Evolutionary conservation across 495 filamentous ascomycete species (phyloP).

Genomic region (Tetracladium setigerum): DNA sequence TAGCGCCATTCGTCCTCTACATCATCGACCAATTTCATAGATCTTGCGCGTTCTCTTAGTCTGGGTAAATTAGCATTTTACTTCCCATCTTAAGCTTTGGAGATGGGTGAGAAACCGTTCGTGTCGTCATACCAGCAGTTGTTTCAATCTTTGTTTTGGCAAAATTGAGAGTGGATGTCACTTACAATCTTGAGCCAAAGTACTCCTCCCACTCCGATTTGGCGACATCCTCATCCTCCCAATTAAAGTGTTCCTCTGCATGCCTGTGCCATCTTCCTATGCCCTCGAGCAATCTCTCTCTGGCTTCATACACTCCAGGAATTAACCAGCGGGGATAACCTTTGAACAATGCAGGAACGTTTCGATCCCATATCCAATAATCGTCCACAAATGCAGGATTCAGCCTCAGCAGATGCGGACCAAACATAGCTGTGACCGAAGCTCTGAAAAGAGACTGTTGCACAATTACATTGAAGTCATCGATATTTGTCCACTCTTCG

Average conservation of each 20-base stretch:
- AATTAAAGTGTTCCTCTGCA: slow-evolving; percentile 5
- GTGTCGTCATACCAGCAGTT: too few relatives aligned
- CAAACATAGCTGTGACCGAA: slow-evolving; percentile 19
- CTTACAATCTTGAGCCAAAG: slow-evolving; percentile 17
- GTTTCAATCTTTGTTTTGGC: too few relatives aligned
- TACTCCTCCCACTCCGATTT: slow-evolving; percentile 14
- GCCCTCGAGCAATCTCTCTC: slow-evolving; percentile 12
- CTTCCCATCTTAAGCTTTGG: too few relatives aligned
- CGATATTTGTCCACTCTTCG: slow-evolving; percentile 14
- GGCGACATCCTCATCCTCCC: background rate
- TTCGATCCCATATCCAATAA: slow-evolving; percentile 20
- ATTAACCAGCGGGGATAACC: slow-evolving; percentile 18
- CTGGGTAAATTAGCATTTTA: too few relatives aligned
- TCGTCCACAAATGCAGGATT: slow-evolving; percentile 14
- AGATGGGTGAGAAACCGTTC: too few relatives aligned
- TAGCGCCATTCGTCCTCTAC: slow-evolving; percentile 9
- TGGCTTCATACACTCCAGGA: slow-evolving; percentile 8
- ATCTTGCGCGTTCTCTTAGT: slow-evolving; percentile 10
- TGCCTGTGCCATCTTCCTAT: slow-evolving; percentile 17
- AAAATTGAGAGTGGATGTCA: too few relatives aligned
- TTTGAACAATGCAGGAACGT: slow-evolving; percentile 8
- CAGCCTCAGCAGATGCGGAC: slow-evolving; percentile 16
- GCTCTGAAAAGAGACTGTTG: slow-evolving; percentile 20
- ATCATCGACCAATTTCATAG: background rate
- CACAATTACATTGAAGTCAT: slow-evolving; percentile 24